Conservation (phyloP, 2,329 filamentous ascomycete genomes). For the Elsinoe fawcettii region DNA sequence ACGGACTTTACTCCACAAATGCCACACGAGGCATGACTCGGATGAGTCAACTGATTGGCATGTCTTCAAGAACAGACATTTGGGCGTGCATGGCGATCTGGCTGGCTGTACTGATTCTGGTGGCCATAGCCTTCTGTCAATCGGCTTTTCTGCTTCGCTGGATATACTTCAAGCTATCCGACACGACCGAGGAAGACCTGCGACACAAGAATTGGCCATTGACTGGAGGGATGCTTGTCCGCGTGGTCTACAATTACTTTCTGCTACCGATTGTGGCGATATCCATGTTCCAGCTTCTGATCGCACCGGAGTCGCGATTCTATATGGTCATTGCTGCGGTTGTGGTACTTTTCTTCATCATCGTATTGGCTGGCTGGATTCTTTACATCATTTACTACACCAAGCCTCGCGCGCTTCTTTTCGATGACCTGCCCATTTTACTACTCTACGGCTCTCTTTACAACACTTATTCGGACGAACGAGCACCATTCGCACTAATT, state of each 20-base stretch:
- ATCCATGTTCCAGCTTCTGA: slow-evolving; percentile 85
- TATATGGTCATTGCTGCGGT: slow-evolving; percentile 68
- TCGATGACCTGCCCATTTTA: slow-evolving; percentile 86
- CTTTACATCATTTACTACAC: slow-evolving; percentile 72
- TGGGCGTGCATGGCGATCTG: slow-evolving; percentile 95
- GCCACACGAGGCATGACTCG: slow-evolving; percentile 71
- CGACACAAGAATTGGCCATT: slow-evolving; percentile 90
- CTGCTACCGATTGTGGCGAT: slow-evolving; percentile 77
- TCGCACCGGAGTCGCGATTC: slow-evolving; percentile 58
- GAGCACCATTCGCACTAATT: slow-evolving; percentile 80
- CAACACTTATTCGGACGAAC: slow-evolving; percentile 93
- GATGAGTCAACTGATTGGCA: slow-evolving; percentile 73
- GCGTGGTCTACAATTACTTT: slow-evolving; percentile 88
- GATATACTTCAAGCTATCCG: slow-evolving; percentile 62
- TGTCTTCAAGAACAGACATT: slow-evolving; percentile 66
- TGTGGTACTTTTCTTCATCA: slow-evolving; percentile 62
- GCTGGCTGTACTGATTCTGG: slow-evolving; percentile 68
- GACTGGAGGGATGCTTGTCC: slow-evolving; percentile 49
- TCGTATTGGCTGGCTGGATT: slow-evolving; percentile 70
- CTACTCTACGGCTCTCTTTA: slow-evolving; percentile 88
- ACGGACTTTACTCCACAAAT: slow-evolving; percentile 80
- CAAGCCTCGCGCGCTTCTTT: slow-evolving; percentile 75
- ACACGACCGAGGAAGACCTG: slow-evolving; percentile 75
- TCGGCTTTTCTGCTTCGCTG: slow-evolving; percentile 69
- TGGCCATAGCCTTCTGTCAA: slow-evolving; percentile 63